These are phyloP conservation scores for Colletotrichum nymphaeae DNA, from an alignment of 2,329 filamentous ascomycete genomes.

Conservation along the genomic window DNA sequence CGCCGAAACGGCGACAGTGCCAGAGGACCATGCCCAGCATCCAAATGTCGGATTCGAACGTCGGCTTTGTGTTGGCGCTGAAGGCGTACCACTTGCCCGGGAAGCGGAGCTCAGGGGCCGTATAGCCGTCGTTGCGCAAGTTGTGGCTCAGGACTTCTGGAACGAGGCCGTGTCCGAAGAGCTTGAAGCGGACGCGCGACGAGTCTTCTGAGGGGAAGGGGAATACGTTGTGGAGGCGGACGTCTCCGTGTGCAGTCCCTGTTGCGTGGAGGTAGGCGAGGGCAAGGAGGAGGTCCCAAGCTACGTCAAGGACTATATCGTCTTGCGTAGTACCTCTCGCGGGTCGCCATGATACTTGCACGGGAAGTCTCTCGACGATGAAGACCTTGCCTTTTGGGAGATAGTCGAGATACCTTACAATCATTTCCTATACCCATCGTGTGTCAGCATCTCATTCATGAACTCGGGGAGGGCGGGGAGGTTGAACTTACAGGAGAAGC, in stretches of 20 bases:
- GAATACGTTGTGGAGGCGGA: constrained; percentile 8
- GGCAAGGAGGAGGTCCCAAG: constrained; percentile 16
- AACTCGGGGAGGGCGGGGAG: background rate
- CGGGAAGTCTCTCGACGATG: background rate
- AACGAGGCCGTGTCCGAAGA: constrained; percentile 28
- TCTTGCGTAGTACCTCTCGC: background rate
- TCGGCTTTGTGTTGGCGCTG: background rate
- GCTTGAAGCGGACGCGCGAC: background rate
- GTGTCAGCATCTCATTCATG: background rate
- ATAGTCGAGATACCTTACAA: constrained; percentile 16
- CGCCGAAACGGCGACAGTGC: constrained; percentile 13
- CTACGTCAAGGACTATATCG: constrained; percentile 7
- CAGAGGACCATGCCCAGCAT: constrained; percentile 18
- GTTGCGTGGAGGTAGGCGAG: constrained; percentile 15
- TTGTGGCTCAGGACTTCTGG: background rate
- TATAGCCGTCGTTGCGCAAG: background rate
- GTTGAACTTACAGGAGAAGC: background rate
- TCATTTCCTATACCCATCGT: background rate
- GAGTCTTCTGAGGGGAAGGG: background rate
- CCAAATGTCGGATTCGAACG: constrained; percentile 11
- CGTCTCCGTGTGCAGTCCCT: constrained; percentile 18
- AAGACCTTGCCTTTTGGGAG: background rate
- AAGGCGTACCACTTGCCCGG: background rate
- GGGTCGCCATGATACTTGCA: background rate
- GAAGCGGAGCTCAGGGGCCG: constrained; percentile 9